These are phyloP conservation scores for Cyberlindnera misumaiensis DNA, from an alignment of 805 yeast species.

Conservation along the genomic window DNA sequence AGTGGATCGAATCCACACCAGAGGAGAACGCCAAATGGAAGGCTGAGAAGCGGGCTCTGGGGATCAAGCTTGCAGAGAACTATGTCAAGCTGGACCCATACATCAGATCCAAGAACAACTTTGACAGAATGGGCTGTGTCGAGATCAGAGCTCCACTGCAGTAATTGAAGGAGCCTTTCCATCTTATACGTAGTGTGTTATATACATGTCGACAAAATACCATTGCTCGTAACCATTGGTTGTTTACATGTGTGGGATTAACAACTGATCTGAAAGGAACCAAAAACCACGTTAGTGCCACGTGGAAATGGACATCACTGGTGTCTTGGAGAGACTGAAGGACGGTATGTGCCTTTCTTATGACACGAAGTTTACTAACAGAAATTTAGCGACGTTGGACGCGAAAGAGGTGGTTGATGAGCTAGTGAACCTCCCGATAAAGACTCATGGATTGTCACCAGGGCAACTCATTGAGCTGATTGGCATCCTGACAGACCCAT, in stretches of 20 bases:
- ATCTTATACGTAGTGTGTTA: no score
- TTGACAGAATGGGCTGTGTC: slow-evolving; percentile 62
- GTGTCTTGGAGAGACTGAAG: no score
- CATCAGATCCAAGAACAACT: slow-evolving; percentile 68
- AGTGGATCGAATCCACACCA: slow-evolving; percentile 68
- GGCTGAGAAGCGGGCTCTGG: slow-evolving; percentile 47
- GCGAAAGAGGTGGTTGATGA: not conserved
- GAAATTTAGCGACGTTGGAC: not conserved
- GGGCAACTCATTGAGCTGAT: slow-evolving; percentile 8
- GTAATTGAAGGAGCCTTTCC: no score
- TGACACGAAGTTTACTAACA: no score
- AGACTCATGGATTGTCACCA: slow-evolving; percentile 6
- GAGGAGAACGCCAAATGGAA: slow-evolving; percentile 42
- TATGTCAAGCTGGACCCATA: slow-evolving; percentile 74
- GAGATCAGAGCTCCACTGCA: slow-evolving; percentile 5
- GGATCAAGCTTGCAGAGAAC: slow-evolving; percentile 49
- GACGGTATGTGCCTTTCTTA: no score
- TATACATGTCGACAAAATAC: no score
- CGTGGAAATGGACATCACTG: no score
- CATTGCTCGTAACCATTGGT: no score
- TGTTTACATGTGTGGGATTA: no score
- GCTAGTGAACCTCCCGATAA: slow-evolving; percentile 3
- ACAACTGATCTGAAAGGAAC: no score
- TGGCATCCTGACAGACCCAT: slow-evolving; percentile 5
- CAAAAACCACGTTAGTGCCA: no score